Base-by-base conservation (phyloP, 805 yeast genomes). In the Kazachstania taianensis region DNA sequence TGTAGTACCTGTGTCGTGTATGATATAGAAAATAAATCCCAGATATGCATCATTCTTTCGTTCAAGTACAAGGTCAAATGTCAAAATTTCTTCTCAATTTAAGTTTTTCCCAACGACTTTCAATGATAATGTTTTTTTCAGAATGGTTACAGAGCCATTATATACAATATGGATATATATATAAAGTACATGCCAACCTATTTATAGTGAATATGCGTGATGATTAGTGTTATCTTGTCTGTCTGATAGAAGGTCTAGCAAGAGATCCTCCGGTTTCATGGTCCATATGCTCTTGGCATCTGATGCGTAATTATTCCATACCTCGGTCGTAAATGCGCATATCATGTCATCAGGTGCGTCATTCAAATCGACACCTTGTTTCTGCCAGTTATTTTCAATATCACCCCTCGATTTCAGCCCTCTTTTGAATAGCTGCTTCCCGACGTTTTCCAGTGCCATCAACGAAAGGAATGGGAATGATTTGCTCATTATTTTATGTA, bases 371-470 rank as follows among this genome's bases (percentile, higher is more conserved):
- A 41, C 20, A 9, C 39, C 40, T 13, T 41, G 32, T 23, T 34
- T 30, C 3, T 41, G 20, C 40, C 48, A 45, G 4, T 23, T 25
- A 10, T 30, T 30, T 22, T 52, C 57, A 2, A 46, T 39, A 28
- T 38, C 35, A 5, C 39, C 36, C 32, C 58, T 40, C 8, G 50
- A 44, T 13, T 41, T 41, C 8, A 43, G 29, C 12, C 48, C 56
- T 30, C 43, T 48, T 12, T 40, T 37, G 20, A 53, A 50, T 7
- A 53, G 38, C 4, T 38, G 41, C 27, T 50, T 44, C 23, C 51
- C 50, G 5, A 49, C 43, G 12, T 45, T 38, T 35, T 53, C 53
- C 7, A 53, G 28, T 2, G 50, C 54, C 13, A 50, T 25, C 4
- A 49, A 33, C 8, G 52, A 36, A 12, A 40, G 39, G 16, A 50